Base-by-base conservation (phyloP, 1,284 basidiomycete genomes). In the Meripilus lineatus region DNA sequence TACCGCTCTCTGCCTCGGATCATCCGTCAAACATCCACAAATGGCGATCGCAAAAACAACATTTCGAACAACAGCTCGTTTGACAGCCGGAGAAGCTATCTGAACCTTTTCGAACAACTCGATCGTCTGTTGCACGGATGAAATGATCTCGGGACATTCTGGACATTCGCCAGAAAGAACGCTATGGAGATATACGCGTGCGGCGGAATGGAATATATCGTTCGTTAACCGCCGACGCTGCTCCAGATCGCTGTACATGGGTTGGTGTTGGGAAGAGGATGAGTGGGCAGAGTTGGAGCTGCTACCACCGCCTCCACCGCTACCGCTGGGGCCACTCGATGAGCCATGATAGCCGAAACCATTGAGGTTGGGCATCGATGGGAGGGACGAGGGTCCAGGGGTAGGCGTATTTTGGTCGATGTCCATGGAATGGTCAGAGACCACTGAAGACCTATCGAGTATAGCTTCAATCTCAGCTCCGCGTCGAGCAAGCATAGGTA, bases 11-110 rank as follows among this genome's bases (percentile, higher is more conserved):
- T 80, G 69, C 2, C 47, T 47, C 6, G 32, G 40, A 40, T 76
- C 66, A 56, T 80, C 75, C 49, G 82, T 79, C 47, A 89, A 70
- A 54, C 75, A 79, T 1, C 85, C 86, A 48, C 76, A 77, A 40
- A 89, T 73, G 56, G 81, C 87, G 45, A 86, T 78, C 38, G 77
- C 75, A 54, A 89, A 89, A 50, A 91, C 84, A 8, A 84, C 86
- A 59, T 81, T 86, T 24, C 87, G 72, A 42, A 88, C 74, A 18
- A 89, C 82, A 14, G 74, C 72, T 17, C 76, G 71, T 20, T 70
- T 65, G 32, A 69, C 61, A 35, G 67, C 59, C 40, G 65, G 62
- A 25, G 60, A 58, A 35, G 66, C 49, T 25, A 56, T 59, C n/a
- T 69, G 68, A 21, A 81, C 71, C 6, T 56, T 58, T 51, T 52